These are phyloP conservation scores for Gynandropsis gynandra DNA, from an alignment of 345 rosid species.

Conservation along the genomic window DNA sequence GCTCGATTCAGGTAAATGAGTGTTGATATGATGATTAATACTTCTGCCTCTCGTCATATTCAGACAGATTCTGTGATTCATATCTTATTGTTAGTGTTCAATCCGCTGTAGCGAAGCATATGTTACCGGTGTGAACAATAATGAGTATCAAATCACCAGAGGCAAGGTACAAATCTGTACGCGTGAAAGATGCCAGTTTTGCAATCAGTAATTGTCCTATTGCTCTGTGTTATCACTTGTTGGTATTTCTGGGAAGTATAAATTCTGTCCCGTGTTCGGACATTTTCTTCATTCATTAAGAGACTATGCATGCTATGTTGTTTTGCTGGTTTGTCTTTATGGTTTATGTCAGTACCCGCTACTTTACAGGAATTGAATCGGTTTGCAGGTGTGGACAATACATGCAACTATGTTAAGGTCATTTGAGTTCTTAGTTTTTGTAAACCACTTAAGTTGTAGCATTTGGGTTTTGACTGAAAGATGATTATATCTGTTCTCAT, in stretches of 20 bases:
- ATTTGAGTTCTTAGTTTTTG: neutral
- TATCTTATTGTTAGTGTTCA: neutral
- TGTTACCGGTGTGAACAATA: conserved; percentile 89
- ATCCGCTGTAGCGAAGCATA: conserved; percentile 54
- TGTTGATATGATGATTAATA: neutral
- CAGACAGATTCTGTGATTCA: neutral
- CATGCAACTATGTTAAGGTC: conserved; percentile 93
- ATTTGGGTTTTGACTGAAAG: neutral
- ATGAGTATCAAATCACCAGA: conserved; percentile 94
- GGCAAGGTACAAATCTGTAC: conserved; percentile 53
- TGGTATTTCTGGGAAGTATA: too few species aligned
- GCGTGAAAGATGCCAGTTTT: too few species aligned
- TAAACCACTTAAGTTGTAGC: neutral
- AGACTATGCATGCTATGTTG: too few species aligned
- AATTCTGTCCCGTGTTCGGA: too few species aligned
- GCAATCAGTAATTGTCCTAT: too few species aligned
- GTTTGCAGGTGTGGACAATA: conserved; percentile 70
- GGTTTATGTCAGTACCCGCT: too few species aligned
- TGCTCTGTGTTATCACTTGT: too few species aligned
- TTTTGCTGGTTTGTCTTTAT: too few species aligned
- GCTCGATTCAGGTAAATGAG: conserved; percentile 71
- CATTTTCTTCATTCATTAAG: too few species aligned
- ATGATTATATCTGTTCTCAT: conserved; percentile 16
- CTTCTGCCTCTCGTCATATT: neutral
- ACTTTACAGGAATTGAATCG: conserved; percentile 62